Conservation (phyloP, 306 rosid genomes). For the Vigna unguiculata region DNA sequence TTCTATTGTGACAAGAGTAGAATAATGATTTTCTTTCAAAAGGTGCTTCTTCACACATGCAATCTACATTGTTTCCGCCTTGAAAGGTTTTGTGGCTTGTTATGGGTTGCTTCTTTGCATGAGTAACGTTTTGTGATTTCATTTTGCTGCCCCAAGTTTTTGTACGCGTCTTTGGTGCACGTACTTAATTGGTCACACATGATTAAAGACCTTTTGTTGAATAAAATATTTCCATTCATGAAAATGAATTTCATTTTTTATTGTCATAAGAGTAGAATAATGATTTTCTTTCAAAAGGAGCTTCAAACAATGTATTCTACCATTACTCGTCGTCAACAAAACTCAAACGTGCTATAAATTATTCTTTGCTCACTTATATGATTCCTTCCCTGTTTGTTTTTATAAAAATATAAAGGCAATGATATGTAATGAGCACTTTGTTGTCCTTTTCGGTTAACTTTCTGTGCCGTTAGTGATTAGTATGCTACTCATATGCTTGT, state of each 20-base stretch:
- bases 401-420: neutral
- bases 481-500: conserved; percentile 38
- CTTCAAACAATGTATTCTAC: neutral
- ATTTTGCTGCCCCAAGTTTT: neutral
- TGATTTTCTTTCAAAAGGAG: neutral
- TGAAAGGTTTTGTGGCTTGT: conserved; percentile 22
- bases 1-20: neutral
- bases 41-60: neutral
- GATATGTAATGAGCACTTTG: conserved; percentile 3
- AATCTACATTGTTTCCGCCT: neutral
- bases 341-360: neutral
- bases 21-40: neutral
- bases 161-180: conserved; percentile 19
- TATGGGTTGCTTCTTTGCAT: conserved; percentile 23
- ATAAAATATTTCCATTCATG: neutral
- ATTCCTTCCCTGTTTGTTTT: neutral
- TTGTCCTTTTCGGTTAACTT: conserved; percentile 30
- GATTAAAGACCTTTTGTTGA: neutral
- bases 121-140: conserved; percentile 10
- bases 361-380: neutral
- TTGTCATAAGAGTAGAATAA: neutral
- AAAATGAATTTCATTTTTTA: neutral
- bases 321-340: neutral
- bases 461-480: conserved; percentile 31
- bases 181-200: conserved; percentile 2